These are phyloP conservation scores for Sanghuangporus sanghuang DNA, from an alignment of 1,284 basidiomycete genomes.

Conservation along the genomic window DNA sequence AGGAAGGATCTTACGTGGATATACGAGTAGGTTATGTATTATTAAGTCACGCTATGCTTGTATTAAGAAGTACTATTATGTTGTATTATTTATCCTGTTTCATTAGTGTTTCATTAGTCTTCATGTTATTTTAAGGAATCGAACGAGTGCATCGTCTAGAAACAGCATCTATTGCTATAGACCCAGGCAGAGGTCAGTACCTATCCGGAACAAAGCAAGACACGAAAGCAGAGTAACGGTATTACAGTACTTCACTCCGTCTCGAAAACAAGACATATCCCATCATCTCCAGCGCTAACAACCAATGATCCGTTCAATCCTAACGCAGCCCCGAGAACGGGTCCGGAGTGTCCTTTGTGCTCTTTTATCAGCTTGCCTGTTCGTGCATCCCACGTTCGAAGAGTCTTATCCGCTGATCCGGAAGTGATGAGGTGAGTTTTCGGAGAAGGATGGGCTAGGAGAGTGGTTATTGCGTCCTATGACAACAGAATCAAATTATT, in stretches of 20 bases:
- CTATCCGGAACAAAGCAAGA: not conserved
- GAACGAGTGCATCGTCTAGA: too few relatives aligned
- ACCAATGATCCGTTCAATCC: slow-evolving; percentile 63
- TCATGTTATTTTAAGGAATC: too few relatives aligned
- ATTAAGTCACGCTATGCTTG: not conserved
- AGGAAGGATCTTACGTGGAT: not conserved
- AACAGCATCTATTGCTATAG: too few relatives aligned
- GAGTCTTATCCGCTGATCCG: slow-evolving; percentile 78
- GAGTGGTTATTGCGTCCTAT: slow-evolving; percentile 83
- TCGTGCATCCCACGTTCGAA: slow-evolving; percentile 92
- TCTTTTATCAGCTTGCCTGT: slow-evolving; percentile 75
- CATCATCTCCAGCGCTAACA: slow-evolving; percentile 84
- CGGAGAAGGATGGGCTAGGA: slow-evolving; percentile 70
- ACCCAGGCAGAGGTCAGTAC: too few relatives aligned
- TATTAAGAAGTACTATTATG: too few relatives aligned
- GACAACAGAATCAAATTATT: slow-evolving; percentile 10
- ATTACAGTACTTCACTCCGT: slow-evolving; percentile 39
- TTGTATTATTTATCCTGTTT: too few relatives aligned
- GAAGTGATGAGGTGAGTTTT: slow-evolving; percentile 76
- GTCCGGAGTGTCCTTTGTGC: slow-evolving; percentile 82
- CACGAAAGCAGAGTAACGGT: not conserved
- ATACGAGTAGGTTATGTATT: not conserved
- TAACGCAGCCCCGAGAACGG: slow-evolving; percentile 76
- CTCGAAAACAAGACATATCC: slow-evolving; percentile 73
- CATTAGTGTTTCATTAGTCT: too few relatives aligned